phyloP scores from a whole-genome alignment of 164 flowering plant genomes.

The Aristolochia californica region DNA sequence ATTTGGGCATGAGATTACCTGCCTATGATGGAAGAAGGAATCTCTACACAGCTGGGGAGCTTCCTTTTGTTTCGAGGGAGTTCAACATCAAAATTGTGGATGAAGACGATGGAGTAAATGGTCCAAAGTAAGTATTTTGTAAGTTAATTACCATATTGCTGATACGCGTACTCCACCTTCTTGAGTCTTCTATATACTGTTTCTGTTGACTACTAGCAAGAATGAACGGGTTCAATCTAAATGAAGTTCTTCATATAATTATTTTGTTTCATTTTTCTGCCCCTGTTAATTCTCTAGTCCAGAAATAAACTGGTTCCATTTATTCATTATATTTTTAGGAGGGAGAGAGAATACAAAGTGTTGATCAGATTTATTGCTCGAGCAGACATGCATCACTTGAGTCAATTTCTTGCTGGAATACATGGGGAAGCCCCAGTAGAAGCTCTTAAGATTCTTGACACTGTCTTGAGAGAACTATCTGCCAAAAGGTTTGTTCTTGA shows the following conservation, averaged over 20 bases:
- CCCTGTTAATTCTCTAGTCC: background rate
- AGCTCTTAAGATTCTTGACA: slow-evolving; percentile 80
- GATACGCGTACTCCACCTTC: no score
- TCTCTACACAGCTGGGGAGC: slow-evolving; percentile 90
- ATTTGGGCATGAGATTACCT: slow-evolving; percentile 78
- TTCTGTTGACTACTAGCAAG: no score
- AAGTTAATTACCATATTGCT: no score
- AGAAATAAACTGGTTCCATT: background rate
- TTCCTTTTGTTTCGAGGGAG: slow-evolving; percentile 76
- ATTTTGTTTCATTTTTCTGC: background rate
- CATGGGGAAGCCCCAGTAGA: slow-evolving; percentile 80
- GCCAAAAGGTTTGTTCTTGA: slow-evolving; percentile 37
- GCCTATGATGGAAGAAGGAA: slow-evolving; percentile 94
- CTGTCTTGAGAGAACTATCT: slow-evolving; percentile 75
- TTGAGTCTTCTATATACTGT: no score
- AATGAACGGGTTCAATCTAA: no score
- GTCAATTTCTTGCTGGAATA: slow-evolving; percentile 77
- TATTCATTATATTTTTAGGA: no score
- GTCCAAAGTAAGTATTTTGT: slow-evolving; percentile 46
- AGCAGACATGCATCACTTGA: slow-evolving; percentile 71
- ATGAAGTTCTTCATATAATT: background rate
- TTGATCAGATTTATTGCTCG: slow-evolving; percentile 68
- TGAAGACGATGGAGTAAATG: slow-evolving; percentile 60
- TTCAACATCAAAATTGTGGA: slow-evolving; percentile 55
- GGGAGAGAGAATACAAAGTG: slow-evolving; percentile 61